These are phyloP conservation scores for Ajuga reptans DNA, from an alignment of 305 asterid species.

Conservation along the genomic window DNA sequence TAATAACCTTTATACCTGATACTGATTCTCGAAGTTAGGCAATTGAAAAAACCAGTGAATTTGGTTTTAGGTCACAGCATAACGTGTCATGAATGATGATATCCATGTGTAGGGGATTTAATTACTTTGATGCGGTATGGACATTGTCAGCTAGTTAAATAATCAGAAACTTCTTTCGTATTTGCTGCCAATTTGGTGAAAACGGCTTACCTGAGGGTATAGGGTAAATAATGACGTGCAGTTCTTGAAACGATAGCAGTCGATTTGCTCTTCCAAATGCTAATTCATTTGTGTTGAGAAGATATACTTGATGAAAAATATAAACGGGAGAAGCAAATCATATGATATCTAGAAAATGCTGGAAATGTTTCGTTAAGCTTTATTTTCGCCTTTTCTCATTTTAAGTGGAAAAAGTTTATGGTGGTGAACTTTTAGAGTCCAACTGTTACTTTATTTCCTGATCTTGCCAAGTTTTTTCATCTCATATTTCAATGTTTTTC, in stretches of 20 bases:
- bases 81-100: neutral
- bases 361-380: neutral
- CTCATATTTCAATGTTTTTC: neutral
- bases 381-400: neutral
- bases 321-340: neutral
- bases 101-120: neutral
- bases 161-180: neutral
- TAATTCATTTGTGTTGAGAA: neutral
- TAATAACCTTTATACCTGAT: neutral
- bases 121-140: neutral
- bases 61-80: neutral
- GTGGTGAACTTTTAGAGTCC: too few relatives aligned
- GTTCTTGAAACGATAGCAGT: neutral
- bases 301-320: neutral
- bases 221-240: neutral
- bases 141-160: too few relatives aligned
- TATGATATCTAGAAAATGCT: neutral
- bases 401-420: too few relatives aligned
- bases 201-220: neutral
- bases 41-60: neutral
- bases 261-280: neutral
- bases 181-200: neutral
- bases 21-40: neutral
- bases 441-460: too few relatives aligned
- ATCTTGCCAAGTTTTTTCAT: too few relatives aligned